A percentile compares a stretch with the other conserved stretches of the same genome.
Evolutionary conservation across 176 grass and related monocot species (phyloP).

Genomic region (Eragrostis nindensis): DNA sequence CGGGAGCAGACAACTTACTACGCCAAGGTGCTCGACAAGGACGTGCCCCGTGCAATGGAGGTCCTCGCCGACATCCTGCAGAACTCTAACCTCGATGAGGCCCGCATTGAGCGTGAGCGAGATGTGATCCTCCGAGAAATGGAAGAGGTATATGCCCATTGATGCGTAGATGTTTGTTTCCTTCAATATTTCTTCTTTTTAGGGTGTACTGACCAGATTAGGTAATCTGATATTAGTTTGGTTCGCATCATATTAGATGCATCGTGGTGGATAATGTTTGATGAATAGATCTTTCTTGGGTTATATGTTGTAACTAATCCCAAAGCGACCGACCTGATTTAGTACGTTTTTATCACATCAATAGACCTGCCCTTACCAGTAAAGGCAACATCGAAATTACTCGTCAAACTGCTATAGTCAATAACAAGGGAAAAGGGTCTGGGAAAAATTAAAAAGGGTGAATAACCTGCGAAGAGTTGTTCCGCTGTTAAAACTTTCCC

Average conservation of each 20-base stretch:
- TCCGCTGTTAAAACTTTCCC: not conserved
- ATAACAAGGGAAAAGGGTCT: not conserved
- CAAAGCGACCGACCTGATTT: not conserved
- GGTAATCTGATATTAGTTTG: not conserved
- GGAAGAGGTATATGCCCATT: slow-evolving; percentile 77
- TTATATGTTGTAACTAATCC: not conserved
- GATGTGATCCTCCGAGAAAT: slow-evolving; percentile 94
- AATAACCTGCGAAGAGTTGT: not conserved
- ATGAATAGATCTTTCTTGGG: not conserved
- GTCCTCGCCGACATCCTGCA: slow-evolving; percentile 88
- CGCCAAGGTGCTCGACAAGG: slow-evolving; percentile 88
- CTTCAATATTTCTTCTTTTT: not conserved
- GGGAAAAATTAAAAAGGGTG: not conserved
- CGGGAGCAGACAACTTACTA: slow-evolving; percentile 96
- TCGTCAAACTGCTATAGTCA: not conserved
- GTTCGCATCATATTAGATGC: not conserved
- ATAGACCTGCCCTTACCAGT: not conserved
- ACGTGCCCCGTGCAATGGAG: slow-evolving; percentile 73
- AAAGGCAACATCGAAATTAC: not conserved
- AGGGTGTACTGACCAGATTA: not conserved
- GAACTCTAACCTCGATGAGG: slow-evolving; percentile 71
- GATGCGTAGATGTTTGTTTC: slow-evolving; percentile 22
- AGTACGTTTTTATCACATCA: not conserved
- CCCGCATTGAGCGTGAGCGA: slow-evolving; percentile 71
- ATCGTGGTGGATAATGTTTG: not conserved